Percentiles rank a stretch among this genome's conserved stretches.
These are phyloP conservation scores for Fonsecaea pugnacius DNA, from an alignment of 2,329 filamentous ascomycete genomes.

Conservation along the genomic window DNA sequence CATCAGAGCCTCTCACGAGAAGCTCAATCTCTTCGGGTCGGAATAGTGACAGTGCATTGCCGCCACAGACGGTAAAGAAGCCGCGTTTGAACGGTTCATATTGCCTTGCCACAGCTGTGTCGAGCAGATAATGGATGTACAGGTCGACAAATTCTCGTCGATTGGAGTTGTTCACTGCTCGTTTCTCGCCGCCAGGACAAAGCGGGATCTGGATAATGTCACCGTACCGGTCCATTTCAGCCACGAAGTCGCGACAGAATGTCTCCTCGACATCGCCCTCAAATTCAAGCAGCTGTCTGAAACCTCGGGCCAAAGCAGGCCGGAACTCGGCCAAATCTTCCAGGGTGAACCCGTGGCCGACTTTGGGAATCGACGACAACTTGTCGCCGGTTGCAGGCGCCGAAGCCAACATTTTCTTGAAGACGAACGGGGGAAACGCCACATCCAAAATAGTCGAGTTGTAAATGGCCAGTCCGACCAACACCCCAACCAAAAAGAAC, in stretches of 20 bases:
- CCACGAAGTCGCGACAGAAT: constrained; percentile 81
- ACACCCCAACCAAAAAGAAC: constrained; percentile 85
- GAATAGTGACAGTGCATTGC: constrained; percentile 85
- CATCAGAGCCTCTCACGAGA: constrained; percentile 81
- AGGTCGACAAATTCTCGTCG: constrained; percentile 83
- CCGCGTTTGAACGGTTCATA: constrained; percentile 94
- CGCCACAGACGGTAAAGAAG: constrained; percentile 89
- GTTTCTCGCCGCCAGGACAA: constrained; percentile 72
- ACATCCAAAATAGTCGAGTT: constrained; percentile 93
- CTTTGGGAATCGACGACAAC: constrained; percentile 61
- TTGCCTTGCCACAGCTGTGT: constrained; percentile 75
- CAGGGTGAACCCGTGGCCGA: constrained; percentile 71
- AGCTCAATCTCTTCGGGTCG: constrained; percentile 90
- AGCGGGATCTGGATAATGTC: constrained; percentile 69
- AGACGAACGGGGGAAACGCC: constrained; percentile 84
- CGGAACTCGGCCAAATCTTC: constrained; percentile 83
- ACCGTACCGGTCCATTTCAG: constrained; percentile 78
- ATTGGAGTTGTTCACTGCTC: constrained; percentile 81
- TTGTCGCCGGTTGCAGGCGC: constrained; percentile 66
- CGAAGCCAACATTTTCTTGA: constrained; percentile 80
- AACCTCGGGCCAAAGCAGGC: constrained; percentile 73
- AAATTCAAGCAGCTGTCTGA: constrained; percentile 77
- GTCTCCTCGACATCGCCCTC: constrained; percentile 80
- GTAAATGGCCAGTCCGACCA: constrained; percentile 88
- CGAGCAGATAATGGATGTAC: constrained; percentile 79